These are phyloP conservation scores for Ustanciosporium gigantosporum DNA, from an alignment of 1,284 basidiomycete genomes.

Conservation along the genomic window DNA sequence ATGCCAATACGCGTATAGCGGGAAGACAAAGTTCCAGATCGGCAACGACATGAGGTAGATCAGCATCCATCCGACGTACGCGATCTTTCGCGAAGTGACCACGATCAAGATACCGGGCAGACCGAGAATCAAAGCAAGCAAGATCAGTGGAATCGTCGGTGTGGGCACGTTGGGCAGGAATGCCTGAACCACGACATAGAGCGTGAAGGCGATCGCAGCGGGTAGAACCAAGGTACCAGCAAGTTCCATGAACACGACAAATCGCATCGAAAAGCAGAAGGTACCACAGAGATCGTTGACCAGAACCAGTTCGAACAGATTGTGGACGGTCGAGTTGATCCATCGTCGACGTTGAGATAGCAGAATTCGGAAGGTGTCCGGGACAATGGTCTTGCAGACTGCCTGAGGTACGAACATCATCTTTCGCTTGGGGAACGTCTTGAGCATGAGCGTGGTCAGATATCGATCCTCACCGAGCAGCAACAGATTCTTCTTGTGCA, in stretches of 20 bases:
- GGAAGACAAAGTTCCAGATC: constrained; percentile 63
- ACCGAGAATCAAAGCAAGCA: constrained; percentile 63
- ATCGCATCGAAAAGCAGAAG: constrained; percentile 65
- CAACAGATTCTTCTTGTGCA: constrained; percentile 65
- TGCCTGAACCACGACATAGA: constrained; percentile 60
- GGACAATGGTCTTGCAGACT: constrained; percentile 64
- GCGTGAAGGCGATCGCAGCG: constrained; percentile 64
- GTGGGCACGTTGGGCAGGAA: constrained; percentile 42
- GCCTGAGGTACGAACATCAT: constrained; percentile 64
- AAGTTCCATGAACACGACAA: constrained; percentile 63
- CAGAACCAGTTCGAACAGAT: constrained; percentile 63
- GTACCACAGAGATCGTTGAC: constrained; percentile 64
- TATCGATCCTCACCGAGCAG: constrained; percentile 64
- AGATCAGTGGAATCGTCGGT: constrained; percentile 54
- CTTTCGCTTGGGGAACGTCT: constrained; percentile 64
- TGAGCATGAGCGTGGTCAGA: constrained; percentile 64
- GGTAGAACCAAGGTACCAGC: constrained; percentile 64
- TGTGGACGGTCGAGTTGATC: constrained; percentile 65
- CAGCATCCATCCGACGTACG: constrained; percentile 64
- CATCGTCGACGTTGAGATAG: constrained; percentile 64
- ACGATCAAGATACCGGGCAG: constrained; percentile 64
- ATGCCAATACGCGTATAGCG: constrained; percentile 61
- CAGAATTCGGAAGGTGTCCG: constrained; percentile 63
- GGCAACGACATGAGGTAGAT: constrained; percentile 63
- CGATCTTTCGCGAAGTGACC: constrained; percentile 62